Evolutionary conservation across 2,329 filamentous ascomycete species (phyloP).

Genomic region (Cytospora schulzeri): DNA sequence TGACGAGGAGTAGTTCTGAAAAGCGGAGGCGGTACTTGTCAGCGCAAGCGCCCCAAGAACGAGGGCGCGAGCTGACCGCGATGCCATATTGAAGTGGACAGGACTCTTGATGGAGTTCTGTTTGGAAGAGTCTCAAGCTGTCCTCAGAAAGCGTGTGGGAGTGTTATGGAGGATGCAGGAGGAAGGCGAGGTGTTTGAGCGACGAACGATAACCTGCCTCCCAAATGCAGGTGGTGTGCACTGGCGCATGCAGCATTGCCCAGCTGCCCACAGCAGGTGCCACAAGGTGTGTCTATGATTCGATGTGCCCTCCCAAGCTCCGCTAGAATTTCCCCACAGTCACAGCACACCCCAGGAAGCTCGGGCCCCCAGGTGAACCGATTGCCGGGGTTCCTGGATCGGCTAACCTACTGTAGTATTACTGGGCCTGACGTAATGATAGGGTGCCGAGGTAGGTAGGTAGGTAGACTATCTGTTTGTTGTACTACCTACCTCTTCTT

Average conservation of each 20-base stretch:
- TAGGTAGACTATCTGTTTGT: not conserved
- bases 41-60: conserved; percentile 45
- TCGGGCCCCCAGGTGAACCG: not conserved
- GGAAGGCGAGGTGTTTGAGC: not conserved
- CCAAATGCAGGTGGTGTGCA: not conserved
- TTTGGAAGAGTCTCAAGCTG: conserved; percentile 5
- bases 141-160: conserved; percentile 4
- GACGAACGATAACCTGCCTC: not conserved
- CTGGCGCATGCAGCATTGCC: not conserved
- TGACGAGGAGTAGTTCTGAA: conserved; percentile 58
- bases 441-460: not conserved
- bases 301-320: not conserved
- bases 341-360: not conserved
- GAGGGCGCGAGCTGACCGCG: conserved; percentile 41
- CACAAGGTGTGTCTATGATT: not conserved
- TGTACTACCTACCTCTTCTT: too few relatives aligned
- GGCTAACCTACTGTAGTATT: too few relatives aligned
- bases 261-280: not conserved
- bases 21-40: conserved; percentile 43
- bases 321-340: not conserved
- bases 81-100: conserved; percentile 42
- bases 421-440: not conserved
- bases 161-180: not conserved
- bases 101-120: conserved; percentile 9
- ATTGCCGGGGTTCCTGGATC: not conserved